Percentiles rank a stretch among this genome's conserved stretches.
These are phyloP conservation scores for Lecanicillium sp. DNA, from an alignment of 2,329 filamentous ascomycete genomes.

Conservation along the genomic window DNA sequence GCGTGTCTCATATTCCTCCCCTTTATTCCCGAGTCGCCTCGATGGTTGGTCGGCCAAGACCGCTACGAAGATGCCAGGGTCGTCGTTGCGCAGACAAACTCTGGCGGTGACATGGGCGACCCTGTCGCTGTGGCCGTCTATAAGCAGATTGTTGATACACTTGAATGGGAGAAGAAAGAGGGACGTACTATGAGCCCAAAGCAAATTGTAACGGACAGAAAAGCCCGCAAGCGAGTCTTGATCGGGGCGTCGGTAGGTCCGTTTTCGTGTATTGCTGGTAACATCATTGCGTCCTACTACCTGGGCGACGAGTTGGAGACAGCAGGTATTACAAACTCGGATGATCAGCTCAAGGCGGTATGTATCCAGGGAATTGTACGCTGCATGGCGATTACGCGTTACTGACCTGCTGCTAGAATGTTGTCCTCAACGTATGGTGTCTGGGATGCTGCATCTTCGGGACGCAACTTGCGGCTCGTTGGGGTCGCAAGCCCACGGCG, in stretches of 20 bases:
- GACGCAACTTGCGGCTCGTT: slow-evolving; percentile 30
- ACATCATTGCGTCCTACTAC: slow-evolving; percentile 32
- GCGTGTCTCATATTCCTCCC: slow-evolving; percentile 20
- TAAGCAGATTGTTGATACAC: slow-evolving; percentile 33
- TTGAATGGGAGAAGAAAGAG: slow-evolving; percentile 31
- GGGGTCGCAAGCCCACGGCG: slow-evolving; percentile 37
- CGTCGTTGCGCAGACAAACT: slow-evolving; percentile 34
- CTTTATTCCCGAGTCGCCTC: slow-evolving; percentile 34
- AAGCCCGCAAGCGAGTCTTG: slow-evolving; percentile 39
- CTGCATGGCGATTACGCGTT: too few relatives aligned
- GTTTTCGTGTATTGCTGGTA: slow-evolving; percentile 18
- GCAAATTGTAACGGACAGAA: slow-evolving; percentile 36
- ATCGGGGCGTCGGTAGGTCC: slow-evolving; percentile 37
- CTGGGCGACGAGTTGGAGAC: slow-evolving; percentile 32
- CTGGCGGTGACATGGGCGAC: slow-evolving; percentile 32
- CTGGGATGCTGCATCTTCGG: slow-evolving; percentile 32
- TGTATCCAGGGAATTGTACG: too few relatives aligned
- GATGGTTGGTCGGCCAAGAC: slow-evolving; percentile 36
- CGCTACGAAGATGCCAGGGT: slow-evolving; percentile 30
- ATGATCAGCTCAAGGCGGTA: slow-evolving; percentile 34
- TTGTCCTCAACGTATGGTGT: slow-evolving; percentile 44
- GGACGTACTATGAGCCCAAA: slow-evolving; percentile 33
- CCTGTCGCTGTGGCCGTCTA: slow-evolving; percentile 13
- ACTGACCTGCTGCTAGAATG: slow-evolving; percentile 23
- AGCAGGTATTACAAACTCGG: slow-evolving; percentile 35